Base-by-base conservation (phyloP, 2,329 filamentous ascomycete species). In the Talaromyces sp. region DNA sequence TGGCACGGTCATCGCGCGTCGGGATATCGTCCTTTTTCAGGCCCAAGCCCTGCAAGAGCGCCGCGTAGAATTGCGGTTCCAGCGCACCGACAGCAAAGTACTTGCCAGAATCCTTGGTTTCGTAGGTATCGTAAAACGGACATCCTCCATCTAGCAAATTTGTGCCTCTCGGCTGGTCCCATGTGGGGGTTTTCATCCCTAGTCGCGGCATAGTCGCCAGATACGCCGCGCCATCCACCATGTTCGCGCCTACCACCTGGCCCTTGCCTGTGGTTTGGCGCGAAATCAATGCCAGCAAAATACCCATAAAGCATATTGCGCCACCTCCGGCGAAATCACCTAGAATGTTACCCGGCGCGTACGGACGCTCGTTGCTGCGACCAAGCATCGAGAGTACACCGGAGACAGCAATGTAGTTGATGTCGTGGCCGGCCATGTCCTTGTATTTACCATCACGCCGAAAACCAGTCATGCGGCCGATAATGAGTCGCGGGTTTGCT, bases 311-410 rank as follows among this genome's bases (percentile, higher is more conserved):
- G 48, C 94, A 87, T 65, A 86, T 87, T 0, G 89, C 87, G 35
- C 93, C 93, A 21, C 93, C 93, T 32, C 92, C 93, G 0, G 90
- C 94, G 66, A 97, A 97, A 72, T 97, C 93, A 0, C 86, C 93
- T 1, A 97, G 77, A 19, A 97, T 82, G 69, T 97, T 97, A 6
- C 80, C 85, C 0, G 94, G 94, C 19, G 92, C 83, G 63, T 88
- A 87, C 0, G 93, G 93, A 65, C 85, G 86, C 69, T 88, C 84
- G 17, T 81, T 83, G 29, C 79, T 78, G 0, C 89, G 80, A 0
- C 93, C 93, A 3, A 97, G 83, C 75, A 96, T 80, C 0, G 83
- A 82, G 29, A 97, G 77, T 0, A 89, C 88, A 0, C 93, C 93
- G 0, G 88, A 89, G 0, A 96, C 90, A 54, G 92, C 91, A 48